These are phyloP conservation scores for Populus pruinosa DNA, from an alignment of 345 rosid genomes.

Conservation along the genomic window DNA sequence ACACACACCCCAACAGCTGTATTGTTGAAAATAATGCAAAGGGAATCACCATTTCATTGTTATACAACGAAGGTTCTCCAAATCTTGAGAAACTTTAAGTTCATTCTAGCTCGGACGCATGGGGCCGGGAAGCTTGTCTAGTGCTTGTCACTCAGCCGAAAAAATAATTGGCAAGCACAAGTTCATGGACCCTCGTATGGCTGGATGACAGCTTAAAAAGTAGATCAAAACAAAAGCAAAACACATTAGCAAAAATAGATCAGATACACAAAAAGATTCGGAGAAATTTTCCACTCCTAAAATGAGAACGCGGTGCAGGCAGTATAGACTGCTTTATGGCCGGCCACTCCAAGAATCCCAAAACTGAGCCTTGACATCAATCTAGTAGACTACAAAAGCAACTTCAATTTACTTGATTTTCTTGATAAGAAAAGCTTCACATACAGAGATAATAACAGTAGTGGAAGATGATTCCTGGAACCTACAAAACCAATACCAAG, in stretches of 20 bases:
- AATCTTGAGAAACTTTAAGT: background rate
- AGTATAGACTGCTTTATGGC: background rate
- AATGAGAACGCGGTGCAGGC: background rate
- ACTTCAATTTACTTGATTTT: background rate
- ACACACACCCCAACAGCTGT: background rate
- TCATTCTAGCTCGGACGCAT: background rate
- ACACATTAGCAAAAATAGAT: background rate
- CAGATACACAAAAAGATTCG: no score
- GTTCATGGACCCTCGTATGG: no score
- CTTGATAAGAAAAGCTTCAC: background rate
- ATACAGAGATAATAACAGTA: background rate
- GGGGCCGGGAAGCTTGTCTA: background rate
- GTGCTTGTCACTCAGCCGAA: background rate
- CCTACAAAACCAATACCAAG: background rate
- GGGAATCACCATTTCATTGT: background rate
- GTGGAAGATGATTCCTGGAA: background rate
- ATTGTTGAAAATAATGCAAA: background rate
- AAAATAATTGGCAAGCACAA: background rate
- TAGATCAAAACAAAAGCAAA: background rate
- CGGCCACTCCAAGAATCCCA: background rate
- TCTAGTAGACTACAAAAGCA: background rate
- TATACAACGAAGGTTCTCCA: background rate
- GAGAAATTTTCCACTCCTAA: no score
- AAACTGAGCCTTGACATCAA: no score
- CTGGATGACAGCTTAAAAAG: background rate